Conservation (phyloP, 257 asterid species). For the Ballota nigra region DNA sequence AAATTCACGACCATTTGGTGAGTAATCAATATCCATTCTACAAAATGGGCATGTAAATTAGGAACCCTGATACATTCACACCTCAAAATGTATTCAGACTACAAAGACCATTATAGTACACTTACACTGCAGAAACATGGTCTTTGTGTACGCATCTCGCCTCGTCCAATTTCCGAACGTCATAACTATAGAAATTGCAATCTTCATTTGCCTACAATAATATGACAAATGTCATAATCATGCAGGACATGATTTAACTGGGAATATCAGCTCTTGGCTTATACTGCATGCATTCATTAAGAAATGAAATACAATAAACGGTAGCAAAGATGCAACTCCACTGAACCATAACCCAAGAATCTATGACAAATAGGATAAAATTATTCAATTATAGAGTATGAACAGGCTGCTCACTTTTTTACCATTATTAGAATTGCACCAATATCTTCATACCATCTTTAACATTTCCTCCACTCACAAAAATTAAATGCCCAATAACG, state of each 20-base stretch:
- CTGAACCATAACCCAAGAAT: no score
- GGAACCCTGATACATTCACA: slow-evolving; percentile 2
- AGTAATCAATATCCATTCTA: slow-evolving; percentile 97
- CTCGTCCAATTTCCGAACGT: slow-evolving; percentile 72
- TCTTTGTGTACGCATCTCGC: slow-evolving; percentile 91
- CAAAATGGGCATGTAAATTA: slow-evolving; percentile 25
- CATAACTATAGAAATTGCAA: slow-evolving; percentile 87
- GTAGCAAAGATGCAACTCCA: neutral
- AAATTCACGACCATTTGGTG: slow-evolving; percentile 98
- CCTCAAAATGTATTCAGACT: neutral
- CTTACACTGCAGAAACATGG: slow-evolving; percentile 96
- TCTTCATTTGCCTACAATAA: slow-evolving; percentile 87
- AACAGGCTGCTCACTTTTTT: no score
- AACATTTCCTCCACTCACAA: no score
- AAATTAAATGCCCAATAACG: no score
- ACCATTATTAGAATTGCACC: no score
- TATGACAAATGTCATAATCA: slow-evolving; percentile 13
- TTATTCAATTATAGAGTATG: no score
- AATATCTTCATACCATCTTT: no score
- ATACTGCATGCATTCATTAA: neutral
- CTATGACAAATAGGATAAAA: no score
- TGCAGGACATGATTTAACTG: neutral
- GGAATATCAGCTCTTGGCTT: neutral
- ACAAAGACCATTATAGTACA: slow-evolving; percentile 11
- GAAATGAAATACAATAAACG: neutral